Conservation (phyloP, 495 filamentous ascomycete species). For the Beverwykella pulmonaria region DNA sequence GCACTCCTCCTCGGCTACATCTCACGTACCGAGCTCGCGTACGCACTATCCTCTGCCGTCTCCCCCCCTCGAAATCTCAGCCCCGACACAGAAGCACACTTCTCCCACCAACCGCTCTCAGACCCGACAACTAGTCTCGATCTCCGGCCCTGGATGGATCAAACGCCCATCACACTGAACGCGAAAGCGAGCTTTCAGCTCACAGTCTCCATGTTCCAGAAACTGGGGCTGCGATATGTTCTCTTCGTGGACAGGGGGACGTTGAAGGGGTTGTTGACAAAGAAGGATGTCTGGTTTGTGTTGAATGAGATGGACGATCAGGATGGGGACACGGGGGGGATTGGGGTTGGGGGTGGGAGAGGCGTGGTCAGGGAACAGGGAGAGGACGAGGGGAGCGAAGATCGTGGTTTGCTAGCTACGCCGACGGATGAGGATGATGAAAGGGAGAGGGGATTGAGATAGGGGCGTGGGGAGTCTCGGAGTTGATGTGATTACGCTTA, state of each 20-base stretch:
- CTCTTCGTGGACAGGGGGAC: constrained; percentile 81
- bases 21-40: constrained; percentile 84
- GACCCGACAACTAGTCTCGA: constrained; percentile 81
- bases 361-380: constrained; percentile 19
- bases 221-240: constrained; percentile 87
- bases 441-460: neutral
- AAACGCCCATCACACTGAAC: constrained; percentile 90
- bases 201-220: constrained; percentile 88
- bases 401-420: constrained; percentile 22
- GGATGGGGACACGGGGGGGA: constrained; percentile 15
- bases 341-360: constrained; percentile 13
- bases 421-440: constrained; percentile 8
- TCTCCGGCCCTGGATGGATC: constrained; percentile 95
- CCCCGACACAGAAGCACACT: constrained; percentile 76
- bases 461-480: neutral
- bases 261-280: constrained; percentile 84
- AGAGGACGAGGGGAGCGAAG: constrained; percentile 20
- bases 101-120: constrained; percentile 78
- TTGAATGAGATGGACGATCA: constrained; percentile 75
- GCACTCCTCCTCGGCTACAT: constrained; percentile 88
- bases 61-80: constrained; percentile 58
- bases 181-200: constrained; percentile 73
- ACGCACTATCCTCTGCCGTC: constrained; percentile 66
- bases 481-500: too few relatives aligned
- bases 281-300: constrained; percentile 97